Evolutionary conservation across 768 basidiomycete species (phyloP).

Genomic region (Lactarius deliciosus): DNA sequence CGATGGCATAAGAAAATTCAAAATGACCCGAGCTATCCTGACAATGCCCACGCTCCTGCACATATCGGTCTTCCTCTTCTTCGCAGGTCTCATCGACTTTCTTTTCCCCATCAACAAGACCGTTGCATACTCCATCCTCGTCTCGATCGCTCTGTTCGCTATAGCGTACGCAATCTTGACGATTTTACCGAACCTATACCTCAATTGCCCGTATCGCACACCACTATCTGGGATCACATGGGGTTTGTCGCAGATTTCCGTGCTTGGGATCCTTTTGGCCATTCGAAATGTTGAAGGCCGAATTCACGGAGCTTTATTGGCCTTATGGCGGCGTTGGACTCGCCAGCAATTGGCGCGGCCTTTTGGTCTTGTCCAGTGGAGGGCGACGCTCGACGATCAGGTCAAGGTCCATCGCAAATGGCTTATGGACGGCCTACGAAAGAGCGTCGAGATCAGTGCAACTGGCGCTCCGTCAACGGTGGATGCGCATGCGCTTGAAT

Average conservation of each 20-base stretch:
- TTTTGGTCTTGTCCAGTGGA: not conserved
- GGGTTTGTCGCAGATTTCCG: not conserved
- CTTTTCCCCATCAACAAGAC: conserved; percentile 15
- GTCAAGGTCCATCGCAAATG: not conserved
- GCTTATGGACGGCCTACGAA: not conserved
- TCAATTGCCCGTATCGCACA: not conserved
- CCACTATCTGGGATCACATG: not conserved
- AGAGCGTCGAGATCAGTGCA: not conserved
- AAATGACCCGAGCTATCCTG: not conserved
- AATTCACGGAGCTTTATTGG: not conserved
- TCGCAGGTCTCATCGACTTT: conserved; percentile 23
- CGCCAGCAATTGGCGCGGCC: not conserved
- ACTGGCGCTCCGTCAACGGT: not conserved
- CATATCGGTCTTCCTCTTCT: conserved; percentile 18
- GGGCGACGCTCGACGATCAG: not conserved
- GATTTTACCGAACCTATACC: not conserved
- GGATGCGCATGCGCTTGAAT: not conserved
- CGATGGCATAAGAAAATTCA: not conserved
- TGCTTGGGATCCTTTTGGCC: not conserved
- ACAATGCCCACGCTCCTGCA: conserved; percentile 1
- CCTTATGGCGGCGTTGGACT: not conserved
- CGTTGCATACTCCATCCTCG: conserved; percentile 12
- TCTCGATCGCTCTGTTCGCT: conserved; percentile 7
- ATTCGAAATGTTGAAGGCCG: not conserved
- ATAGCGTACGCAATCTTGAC: conserved; percentile 3